phyloP scores from a whole-genome alignment of 495 filamentous ascomycete genomes.

The Trichoderma gamsii region DNA sequence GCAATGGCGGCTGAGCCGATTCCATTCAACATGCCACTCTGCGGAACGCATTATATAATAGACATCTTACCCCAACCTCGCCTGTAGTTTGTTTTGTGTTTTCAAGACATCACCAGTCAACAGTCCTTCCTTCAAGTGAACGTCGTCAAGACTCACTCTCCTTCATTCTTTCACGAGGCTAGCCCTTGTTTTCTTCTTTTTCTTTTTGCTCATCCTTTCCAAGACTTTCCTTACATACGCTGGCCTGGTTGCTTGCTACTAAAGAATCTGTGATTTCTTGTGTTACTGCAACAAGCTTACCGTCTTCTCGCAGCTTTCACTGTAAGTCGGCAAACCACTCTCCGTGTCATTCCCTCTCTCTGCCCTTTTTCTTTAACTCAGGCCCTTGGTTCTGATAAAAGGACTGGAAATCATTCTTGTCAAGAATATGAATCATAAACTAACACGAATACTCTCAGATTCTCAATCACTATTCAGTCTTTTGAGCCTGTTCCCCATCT shows the following conservation, averaged over 20 bases:
- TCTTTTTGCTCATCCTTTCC: conserved; percentile 21
- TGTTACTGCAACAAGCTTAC: conserved; percentile 25
- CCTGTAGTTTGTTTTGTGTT: conserved; percentile 11
- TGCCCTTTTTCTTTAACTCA: not conserved
- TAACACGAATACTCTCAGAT: not conserved
- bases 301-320: conserved; percentile 66
- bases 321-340: conserved; percentile 51
- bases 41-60: conserved; percentile 3
- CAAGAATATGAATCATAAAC: not conserved
- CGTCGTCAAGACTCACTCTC: conserved; percentile 25
- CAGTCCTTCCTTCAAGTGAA: conserved; percentile 25
- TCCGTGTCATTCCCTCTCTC: not conserved
- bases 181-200: conserved; percentile 27
- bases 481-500: not conserved
- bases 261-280: conserved; percentile 4
- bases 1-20: not conserved
- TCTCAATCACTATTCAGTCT: not conserved
- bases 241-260: conserved; percentile 5
- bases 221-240: conserved; percentile 6
- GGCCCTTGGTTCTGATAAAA: too few relatives aligned
- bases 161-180: conserved; percentile 30
- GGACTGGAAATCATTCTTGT: not conserved
- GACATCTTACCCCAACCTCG: conserved; percentile 7
- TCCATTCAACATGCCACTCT: not conserved
- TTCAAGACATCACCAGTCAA: conserved; percentile 19